These are phyloP conservation scores for Fagopyrum tataricum DNA, from an alignment of 148 eudicot genomes.

Conservation along the genomic window DNA sequence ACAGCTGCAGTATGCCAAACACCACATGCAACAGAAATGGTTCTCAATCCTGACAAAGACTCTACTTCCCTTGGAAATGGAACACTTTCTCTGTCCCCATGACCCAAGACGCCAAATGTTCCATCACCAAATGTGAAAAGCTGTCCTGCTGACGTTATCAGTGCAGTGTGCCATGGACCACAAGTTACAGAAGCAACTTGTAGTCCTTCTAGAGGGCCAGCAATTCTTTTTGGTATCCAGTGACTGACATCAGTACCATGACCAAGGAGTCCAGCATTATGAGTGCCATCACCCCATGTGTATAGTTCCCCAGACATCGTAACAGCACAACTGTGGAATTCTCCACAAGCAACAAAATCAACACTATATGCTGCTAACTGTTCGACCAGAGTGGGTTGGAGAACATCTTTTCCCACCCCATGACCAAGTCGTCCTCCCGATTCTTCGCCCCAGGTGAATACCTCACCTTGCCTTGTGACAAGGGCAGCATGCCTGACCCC, in stretches of 20 bases:
- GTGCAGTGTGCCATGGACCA: constrained; percentile 97
- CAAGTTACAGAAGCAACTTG: constrained; percentile 74
- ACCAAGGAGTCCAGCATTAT: constrained; percentile 86
- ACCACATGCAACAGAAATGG: constrained; percentile 86
- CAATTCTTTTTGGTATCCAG: constrained; percentile 86
- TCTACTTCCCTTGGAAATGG: constrained; percentile 78
- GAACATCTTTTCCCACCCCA: constrained; percentile 74
- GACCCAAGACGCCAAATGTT: constrained; percentile 91
- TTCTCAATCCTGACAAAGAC: constrained; percentile 80
- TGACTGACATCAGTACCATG: constrained; percentile 82
- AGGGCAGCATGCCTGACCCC: constrained; percentile 85
- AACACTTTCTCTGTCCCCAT: constrained; percentile 73
- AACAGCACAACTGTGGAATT: constrained; percentile 91
- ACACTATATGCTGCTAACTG: constrained; percentile 53
- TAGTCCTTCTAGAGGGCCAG: constrained; percentile 85
- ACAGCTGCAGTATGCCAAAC: constrained; percentile 99
- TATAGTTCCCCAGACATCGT: constrained; percentile 82
- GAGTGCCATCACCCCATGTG: constrained; percentile 96
- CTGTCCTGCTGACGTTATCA: constrained; percentile 77
- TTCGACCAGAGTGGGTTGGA: constrained; percentile 69
- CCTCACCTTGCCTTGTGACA: constrained; percentile 87
- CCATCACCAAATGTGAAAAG: constrained; percentile 98
- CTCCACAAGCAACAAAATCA: constrained; percentile 95
- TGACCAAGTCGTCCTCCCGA: constrained; percentile 97
- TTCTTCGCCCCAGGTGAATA: constrained; percentile 97